Percentiles rank a stretch among this genome's conserved stretches.
phyloP scores from a whole-genome alignment of 257 asterid genomes.

The Jacaranda copaia region DNA sequence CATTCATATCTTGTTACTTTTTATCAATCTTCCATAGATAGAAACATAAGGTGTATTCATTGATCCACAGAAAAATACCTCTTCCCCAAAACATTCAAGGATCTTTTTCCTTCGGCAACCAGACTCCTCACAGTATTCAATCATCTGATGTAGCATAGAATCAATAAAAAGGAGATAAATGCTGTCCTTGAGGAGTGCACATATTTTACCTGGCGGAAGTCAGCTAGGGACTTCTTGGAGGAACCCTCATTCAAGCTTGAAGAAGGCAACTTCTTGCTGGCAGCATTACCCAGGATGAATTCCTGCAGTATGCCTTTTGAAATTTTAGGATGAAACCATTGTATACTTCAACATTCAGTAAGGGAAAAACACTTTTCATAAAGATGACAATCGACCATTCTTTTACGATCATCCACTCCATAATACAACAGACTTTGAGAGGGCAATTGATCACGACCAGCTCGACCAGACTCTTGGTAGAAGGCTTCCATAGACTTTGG shows the following conservation, averaged over 20 bases:
- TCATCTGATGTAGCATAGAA: slow-evolving; percentile 64
- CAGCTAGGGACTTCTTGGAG: slow-evolving; percentile 71
- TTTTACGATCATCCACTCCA: slow-evolving; percentile 86
- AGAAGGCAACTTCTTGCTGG: slow-evolving; percentile 62
- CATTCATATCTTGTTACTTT: slow-evolving; percentile 26
- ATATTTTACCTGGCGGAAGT: slow-evolving; percentile 68
- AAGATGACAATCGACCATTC: slow-evolving; percentile 64
- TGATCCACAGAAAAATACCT: slow-evolving; percentile 51
- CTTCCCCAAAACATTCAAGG: slow-evolving; percentile 89
- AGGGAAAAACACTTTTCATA: slow-evolving; percentile 13
- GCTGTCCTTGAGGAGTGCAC: slow-evolving; percentile 14
- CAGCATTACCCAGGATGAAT: slow-evolving; percentile 75
- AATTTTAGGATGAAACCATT: slow-evolving; percentile 28
- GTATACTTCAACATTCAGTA: slow-evolving; percentile 17
- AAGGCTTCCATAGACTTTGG: slow-evolving; percentile 98
- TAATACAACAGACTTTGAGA: slow-evolving; percentile 88
- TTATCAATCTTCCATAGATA: slow-evolving; percentile 27
- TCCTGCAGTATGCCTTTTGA: slow-evolving; percentile 56
- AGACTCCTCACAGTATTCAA: slow-evolving; percentile 81
- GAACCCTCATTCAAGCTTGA: slow-evolving; percentile 64
- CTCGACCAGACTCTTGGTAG: slow-evolving; percentile 99
- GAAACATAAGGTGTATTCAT: slow-evolving; percentile 29
- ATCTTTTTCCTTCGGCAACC: slow-evolving; percentile 95
- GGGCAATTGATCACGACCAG: slow-evolving; percentile 98
- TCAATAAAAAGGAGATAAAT: slow-evolving; percentile 29